Conservation (phyloP, 2,329 filamentous ascomycete species). For the Colletotrichum shisoi region DNA sequence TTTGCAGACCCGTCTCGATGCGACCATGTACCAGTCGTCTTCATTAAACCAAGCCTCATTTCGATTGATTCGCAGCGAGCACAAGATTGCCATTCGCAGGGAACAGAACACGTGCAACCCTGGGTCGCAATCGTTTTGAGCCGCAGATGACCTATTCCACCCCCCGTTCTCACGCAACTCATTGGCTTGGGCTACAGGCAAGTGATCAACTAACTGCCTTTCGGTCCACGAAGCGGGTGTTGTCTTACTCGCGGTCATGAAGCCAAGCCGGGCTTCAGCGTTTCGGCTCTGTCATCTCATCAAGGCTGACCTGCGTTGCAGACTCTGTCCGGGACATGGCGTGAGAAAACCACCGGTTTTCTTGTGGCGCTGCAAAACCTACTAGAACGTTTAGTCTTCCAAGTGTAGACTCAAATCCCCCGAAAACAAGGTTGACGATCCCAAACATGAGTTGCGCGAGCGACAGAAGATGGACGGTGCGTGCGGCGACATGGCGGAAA, state of each 20-base stretch:
- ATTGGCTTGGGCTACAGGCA: background rate
- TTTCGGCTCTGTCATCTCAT: background rate
- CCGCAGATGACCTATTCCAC: background rate
- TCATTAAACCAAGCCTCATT: conserved; percentile 19
- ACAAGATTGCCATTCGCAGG: background rate
- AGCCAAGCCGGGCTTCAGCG: too few species aligned
- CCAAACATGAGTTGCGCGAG: too few species aligned
- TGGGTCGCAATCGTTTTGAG: background rate
- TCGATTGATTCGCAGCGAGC: conserved; percentile 8
- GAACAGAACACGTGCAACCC: background rate
- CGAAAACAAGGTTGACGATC: too few species aligned
- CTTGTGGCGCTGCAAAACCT: background rate
- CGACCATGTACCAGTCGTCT: conserved; percentile 16
- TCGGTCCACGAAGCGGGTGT: background rate
- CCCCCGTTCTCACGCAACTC: background rate
- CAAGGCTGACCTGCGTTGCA: too few species aligned
- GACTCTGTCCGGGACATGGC: background rate
- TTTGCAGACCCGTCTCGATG: background rate
- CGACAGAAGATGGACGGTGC: too few species aligned
- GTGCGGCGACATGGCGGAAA: background rate
- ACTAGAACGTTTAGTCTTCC: background rate
- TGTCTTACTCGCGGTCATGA: background rate
- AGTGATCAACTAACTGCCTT: background rate
- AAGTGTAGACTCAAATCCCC: background rate
- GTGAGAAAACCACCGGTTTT: background rate